Conservation (phyloP, 176 grass and related monocot genomes). For the Poa pratensis region DNA sequence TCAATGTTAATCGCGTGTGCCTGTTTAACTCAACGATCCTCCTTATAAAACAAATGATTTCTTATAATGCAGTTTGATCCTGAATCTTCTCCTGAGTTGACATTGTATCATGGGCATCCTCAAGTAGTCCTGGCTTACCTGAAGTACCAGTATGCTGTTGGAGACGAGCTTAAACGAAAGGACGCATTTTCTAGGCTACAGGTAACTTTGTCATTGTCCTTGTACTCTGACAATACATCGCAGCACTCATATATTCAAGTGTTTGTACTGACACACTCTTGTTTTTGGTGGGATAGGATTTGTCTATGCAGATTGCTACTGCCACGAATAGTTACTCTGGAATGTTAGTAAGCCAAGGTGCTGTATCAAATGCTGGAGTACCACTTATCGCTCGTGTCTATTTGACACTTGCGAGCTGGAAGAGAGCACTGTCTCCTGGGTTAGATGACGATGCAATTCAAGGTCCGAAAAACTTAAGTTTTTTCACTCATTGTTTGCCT, state of each 20-base stretch:
- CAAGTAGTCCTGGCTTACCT: constrained; percentile 94
- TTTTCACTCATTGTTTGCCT: constrained; percentile 19
- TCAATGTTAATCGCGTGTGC: constrained; percentile 8
- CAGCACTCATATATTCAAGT: constrained; percentile 19
- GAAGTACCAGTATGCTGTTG: constrained; percentile 89
- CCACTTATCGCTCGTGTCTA: constrained; percentile 94
- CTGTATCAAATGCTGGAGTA: constrained; percentile 56
- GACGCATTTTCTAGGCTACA: constrained; percentile 89
- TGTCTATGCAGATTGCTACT: constrained; percentile 71
- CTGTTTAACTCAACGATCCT: neutral
- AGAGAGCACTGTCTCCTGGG: constrained; percentile 82
- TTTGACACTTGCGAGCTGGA: constrained; percentile 94
- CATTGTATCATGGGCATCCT: constrained; percentile 73
- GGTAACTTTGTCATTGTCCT: constrained; percentile 50
- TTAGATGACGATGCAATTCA: constrained; percentile 92
- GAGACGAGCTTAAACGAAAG: constrained; percentile 82
- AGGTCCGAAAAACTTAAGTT: constrained; percentile 54
- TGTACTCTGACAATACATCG: constrained; percentile 27
- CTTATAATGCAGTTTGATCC: constrained; percentile 72
- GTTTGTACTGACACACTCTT: neutral
- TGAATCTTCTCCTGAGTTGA: constrained; percentile 76
- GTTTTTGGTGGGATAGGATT: constrained; percentile 64
- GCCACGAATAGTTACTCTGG: constrained; percentile 59
- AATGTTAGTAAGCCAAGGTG: constrained; percentile 40
- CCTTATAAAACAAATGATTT: constrained; percentile 30